Evolutionary conservation across 768 basidiomycete genomes (phyloP), one percentile per base, ranked within the genome.

Genomic region (Leccinum fibrillosum): DNA sequence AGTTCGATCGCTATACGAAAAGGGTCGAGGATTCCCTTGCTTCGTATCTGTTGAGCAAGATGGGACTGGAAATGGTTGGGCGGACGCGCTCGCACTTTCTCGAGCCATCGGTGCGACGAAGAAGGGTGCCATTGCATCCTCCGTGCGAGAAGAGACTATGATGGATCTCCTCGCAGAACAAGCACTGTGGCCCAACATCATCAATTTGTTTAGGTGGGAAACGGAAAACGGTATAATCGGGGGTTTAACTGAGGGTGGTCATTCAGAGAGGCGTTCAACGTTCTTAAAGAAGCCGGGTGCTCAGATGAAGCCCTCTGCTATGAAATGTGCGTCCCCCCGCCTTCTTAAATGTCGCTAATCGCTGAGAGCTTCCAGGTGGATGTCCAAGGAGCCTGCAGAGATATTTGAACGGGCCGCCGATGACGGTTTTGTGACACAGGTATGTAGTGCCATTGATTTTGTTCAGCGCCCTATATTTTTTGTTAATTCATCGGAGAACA

Each of bases 301-400:
- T 86, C 85, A 0, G 84, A 86, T 60, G 85, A 86, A 61, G 85
- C 84, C 5, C 72, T 86, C 4, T 86, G 83, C 59, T 85, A 85
- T 66, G 85, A 86, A 65, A 85, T 86, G 85, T 84, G 17, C 28
- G 70, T 64, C 4, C 4, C 26, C 39, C 47, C n/a, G 8, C 51
- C n/a, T 21, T 52, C 10, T 10, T 17, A 1, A n/a, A 42, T 30
- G 59, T 35, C 5, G 12, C 7, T 49, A 21, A 55, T 32, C 49
- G 8, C 56, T 52, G 21, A 37, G 28, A 3, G 21, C 9, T 17
- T 45, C 51, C 32, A 83, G 84, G 83, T 85, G 85, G 85, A 86
- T 86, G 84, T 86, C 85, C 25, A 86, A 86, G 63, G 85, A 86
- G 63, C 84, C 85, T 1, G 85, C 85, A 7, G 85, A 86, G 63